These are phyloP conservation scores for Sisymbrium altissimum DNA, from an alignment of 345 rosid genomes.

Conservation along the genomic window DNA sequence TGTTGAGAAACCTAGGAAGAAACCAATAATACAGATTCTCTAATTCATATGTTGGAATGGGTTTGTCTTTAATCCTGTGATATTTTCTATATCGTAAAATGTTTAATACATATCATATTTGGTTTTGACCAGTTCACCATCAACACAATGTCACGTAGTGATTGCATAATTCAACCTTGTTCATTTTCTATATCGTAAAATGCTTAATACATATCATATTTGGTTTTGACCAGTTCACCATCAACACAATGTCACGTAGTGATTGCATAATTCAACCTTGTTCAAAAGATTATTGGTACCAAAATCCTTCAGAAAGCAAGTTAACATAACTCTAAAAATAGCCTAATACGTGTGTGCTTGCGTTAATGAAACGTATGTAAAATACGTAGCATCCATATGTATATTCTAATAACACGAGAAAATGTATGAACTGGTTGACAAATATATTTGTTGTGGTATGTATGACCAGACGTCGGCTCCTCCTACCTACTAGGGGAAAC, in stretches of 20 bases:
- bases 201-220: neutral
- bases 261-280: neutral
- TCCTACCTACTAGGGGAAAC: slow-evolving; percentile 3
- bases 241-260: neutral
- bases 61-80: neutral
- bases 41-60: neutral
- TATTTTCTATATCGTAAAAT: neutral
- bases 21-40: no score
- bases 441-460: neutral
- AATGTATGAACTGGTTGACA: neutral
- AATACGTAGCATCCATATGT: neutral
- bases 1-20: no score
- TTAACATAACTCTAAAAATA: neutral
- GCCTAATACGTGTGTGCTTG: neutral
- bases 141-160: neutral
- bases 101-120: neutral
- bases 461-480: neutral
- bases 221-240: neutral
- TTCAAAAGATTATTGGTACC: neutral
- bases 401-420: neutral
- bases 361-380: neutral
- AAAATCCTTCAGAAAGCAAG: neutral
- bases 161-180: no score
- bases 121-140: neutral
- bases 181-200: neutral